Percentiles rank a stretch among this genome's conserved stretches.
These are phyloP conservation scores for Mariannaea sp. DNA, from an alignment of 2,329 filamentous ascomycete genomes.

Conservation along the genomic window DNA sequence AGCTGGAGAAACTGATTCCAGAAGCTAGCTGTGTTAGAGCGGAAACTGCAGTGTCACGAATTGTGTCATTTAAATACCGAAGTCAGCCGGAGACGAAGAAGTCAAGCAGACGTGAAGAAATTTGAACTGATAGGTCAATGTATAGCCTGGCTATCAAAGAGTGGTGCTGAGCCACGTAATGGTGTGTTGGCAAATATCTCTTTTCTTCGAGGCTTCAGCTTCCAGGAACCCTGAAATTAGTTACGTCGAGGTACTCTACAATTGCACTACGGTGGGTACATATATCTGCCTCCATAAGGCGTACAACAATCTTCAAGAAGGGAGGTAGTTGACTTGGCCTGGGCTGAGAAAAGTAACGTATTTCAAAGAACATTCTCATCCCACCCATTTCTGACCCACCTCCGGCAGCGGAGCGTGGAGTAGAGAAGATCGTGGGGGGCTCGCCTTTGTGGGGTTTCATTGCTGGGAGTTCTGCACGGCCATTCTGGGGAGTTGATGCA, in stretches of 20 bases:
- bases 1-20: constrained; percentile 15
- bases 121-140: constrained; percentile 2
- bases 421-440: constrained; percentile 34
- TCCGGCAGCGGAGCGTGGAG: constrained; percentile 25
- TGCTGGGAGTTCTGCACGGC: background rate
- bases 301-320: no score
- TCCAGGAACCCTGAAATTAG: background rate
- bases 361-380: background rate
- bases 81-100: constrained; percentile 7
- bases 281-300: no score
- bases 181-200: background rate
- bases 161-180: no score
- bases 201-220: constrained; percentile 15
- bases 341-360: no score
- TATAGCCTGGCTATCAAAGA: no score
- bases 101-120: constrained; percentile 1
- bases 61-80: constrained; percentile 10
- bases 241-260: background rate
- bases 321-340: no score
- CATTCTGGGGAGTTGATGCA: constrained; percentile 17
- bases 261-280: no score
- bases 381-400: constrained; percentile 21
- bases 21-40: constrained; percentile 23
- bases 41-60: constrained; percentile 20
- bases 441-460: constrained; percentile 4